Conservation (phyloP, 2,329 filamentous ascomycete species). For the Aureobasidium sp. region DNA sequence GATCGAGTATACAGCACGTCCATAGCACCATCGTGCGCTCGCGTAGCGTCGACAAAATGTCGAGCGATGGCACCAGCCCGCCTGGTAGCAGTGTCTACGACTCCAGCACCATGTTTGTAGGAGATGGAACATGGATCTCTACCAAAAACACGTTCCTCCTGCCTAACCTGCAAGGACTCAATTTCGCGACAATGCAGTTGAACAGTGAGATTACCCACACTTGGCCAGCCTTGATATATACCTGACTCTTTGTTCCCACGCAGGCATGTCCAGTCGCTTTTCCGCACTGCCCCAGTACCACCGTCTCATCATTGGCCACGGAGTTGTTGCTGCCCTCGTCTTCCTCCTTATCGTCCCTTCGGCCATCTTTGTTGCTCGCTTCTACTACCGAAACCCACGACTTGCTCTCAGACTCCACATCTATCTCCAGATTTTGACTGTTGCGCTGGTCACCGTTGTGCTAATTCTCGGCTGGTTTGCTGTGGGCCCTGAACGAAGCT, state of each 20-base stretch:
- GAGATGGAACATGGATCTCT: slow-evolving; percentile 78
- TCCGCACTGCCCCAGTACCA: slow-evolving; percentile 61
- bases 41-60: not conserved
- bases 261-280: slow-evolving; percentile 78
- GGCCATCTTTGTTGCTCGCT: slow-evolving; percentile 66
- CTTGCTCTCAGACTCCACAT: slow-evolving; percentile 61
- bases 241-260: not conserved
- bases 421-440: slow-evolving; percentile 62
- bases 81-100: slow-evolving; percentile 65
- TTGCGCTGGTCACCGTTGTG: slow-evolving; percentile 60
- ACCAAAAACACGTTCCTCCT: slow-evolving; percentile 68
- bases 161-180: slow-evolving; percentile 66
- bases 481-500: slow-evolving; percentile 60
- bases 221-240: not conserved
- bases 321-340: slow-evolving; percentile 59
- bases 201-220: slow-evolving; percentile 52
- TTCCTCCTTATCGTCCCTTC: slow-evolving; percentile 66
- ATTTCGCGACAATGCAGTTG: slow-evolving; percentile 75
- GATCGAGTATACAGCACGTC: not conserved
- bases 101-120: slow-evolving; percentile 66
- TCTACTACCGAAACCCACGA: slow-evolving; percentile 54
- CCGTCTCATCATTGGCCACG: slow-evolving; percentile 60
- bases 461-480: slow-evolving; percentile 71
- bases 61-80: slow-evolving; percentile 42
- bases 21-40: not conserved